phyloP scores from a whole-genome alignment of 805 yeast genomes.

The Soucietia sequanensis region DNA sequence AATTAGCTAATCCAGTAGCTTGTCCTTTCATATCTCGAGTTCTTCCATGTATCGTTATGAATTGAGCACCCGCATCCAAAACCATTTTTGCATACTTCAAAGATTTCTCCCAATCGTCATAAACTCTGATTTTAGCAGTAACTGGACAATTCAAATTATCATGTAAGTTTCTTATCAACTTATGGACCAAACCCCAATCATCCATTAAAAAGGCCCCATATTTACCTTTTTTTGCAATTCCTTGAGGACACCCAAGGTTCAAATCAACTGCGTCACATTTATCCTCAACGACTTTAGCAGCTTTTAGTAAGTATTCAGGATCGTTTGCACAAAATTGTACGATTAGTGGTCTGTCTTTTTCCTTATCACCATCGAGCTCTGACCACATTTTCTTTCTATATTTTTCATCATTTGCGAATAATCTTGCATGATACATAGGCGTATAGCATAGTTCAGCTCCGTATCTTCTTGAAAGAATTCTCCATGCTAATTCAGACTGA shows the following conservation, averaged over 20 bases:
- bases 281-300: slow-evolving; percentile 78
- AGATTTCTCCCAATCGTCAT: slow-evolving; percentile 78
- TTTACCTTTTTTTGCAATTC: slow-evolving; percentile 91
- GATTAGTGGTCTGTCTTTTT: slow-evolving; percentile 77
- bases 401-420: slow-evolving; percentile 81
- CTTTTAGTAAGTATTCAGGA: slow-evolving; percentile 75
- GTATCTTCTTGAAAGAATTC: slow-evolving; percentile 76
- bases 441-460: slow-evolving; percentile 96
- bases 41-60: slow-evolving; percentile 91
- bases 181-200: slow-evolving; percentile 83
- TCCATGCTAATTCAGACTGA: slow-evolving; percentile 94
- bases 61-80: slow-evolving; percentile 90
- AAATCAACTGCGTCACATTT: slow-evolving; percentile 94
- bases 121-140: slow-evolving; percentile 92
- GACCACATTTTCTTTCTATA: slow-evolving; percentile 77
- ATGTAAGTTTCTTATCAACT: slow-evolving; percentile 71
- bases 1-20: slow-evolving; percentile 91
- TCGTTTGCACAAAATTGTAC: slow-evolving; percentile 98
- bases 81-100: slow-evolving; percentile 87
- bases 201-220: slow-evolving; percentile 97
- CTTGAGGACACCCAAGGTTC: slow-evolving; percentile 97
- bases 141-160: slow-evolving; percentile 79
- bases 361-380: slow-evolving; percentile 66
- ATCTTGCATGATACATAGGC: slow-evolving; percentile 93
- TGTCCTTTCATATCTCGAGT: slow-evolving; percentile 98